Percentiles rank a stretch among this genome's conserved stretches.
These are phyloP conservation scores for Wickerhamiella cacticola DNA, from an alignment of 805 yeast genomes.

Conservation along the genomic window DNA sequence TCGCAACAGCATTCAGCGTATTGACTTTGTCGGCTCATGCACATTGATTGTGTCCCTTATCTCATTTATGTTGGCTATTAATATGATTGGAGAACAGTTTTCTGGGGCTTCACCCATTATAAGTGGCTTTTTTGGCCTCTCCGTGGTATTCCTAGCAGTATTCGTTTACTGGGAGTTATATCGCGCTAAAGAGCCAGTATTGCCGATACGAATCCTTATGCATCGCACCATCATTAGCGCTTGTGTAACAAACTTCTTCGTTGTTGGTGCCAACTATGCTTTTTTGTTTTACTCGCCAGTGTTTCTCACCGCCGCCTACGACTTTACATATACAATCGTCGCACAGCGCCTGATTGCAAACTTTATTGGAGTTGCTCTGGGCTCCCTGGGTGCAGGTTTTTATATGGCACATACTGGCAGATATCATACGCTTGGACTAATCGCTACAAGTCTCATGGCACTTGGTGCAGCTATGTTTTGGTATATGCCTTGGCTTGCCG, in stretches of 20 bases:
- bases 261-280: slow-evolving; percentile 55
- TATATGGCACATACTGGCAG: slow-evolving; percentile 58
- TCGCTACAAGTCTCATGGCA: slow-evolving; percentile 38
- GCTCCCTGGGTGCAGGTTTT: slow-evolving; percentile 55
- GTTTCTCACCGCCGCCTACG: slow-evolving; percentile 57
- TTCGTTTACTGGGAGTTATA: slow-evolving; percentile 44
- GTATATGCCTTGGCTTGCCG: slow-evolving; percentile 35
- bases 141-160: slow-evolving; percentile 28
- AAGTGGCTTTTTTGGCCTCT: slow-evolving; percentile 30
- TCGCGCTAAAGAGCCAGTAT: slow-evolving; percentile 50
- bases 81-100: slow-evolving; percentile 50
- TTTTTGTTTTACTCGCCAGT: slow-evolving; percentile 61
- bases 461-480: slow-evolving; percentile 18
- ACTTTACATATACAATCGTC: slow-evolving; percentile 64
- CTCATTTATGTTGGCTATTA: slow-evolving; percentile 49
- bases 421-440: slow-evolving; percentile 40
- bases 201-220: slow-evolving; percentile 47
- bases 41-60: slow-evolving; percentile 47
- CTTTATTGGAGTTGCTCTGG: slow-evolving; percentile 54
- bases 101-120: slow-evolving; percentile 34
- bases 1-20: slow-evolving; percentile 40
- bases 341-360: slow-evolving; percentile 40
- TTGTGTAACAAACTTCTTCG: slow-evolving; percentile 56
- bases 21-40: slow-evolving; percentile 57
- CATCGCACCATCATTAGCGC: slow-evolving; percentile 53